These are phyloP conservation scores for Epichloe baconii DNA, from an alignment of 2,329 filamentous ascomycete genomes.

Conservation along the genomic window DNA sequence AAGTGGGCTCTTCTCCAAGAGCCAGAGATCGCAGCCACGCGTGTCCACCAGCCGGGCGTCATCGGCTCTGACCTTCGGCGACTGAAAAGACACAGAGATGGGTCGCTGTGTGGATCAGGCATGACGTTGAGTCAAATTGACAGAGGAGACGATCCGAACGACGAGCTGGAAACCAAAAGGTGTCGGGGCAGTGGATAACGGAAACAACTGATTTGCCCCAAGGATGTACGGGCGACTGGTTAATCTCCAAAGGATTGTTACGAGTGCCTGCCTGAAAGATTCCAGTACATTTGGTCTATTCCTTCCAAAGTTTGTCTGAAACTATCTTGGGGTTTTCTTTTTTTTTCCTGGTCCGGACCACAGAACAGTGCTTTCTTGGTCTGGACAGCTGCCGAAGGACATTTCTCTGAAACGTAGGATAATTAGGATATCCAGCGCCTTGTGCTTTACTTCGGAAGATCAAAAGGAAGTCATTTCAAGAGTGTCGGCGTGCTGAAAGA, in stretches of 20 bases:
- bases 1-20: constrained; percentile 3
- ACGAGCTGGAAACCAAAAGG: not conserved
- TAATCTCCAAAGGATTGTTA: too few species aligned
- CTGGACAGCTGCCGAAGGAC: not conserved
- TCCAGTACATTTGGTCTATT: too few species aligned
- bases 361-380: too few species aligned
- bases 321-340: too few species aligned
- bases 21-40: constrained; percentile 2
- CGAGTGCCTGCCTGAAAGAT: too few species aligned
- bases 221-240: too few species aligned
- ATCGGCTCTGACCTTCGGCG: not conserved
- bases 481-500: too few species aligned
- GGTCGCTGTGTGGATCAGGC: not conserved
- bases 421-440: not conserved
- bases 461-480: not conserved
- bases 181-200: not conserved
- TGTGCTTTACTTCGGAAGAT: not conserved
- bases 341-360: too few species aligned
- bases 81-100: constrained; percentile 1
- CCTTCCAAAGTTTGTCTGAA: too few species aligned
- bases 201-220: not conserved
- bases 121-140: not conserved
- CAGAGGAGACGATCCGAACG: not conserved
- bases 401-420: not conserved
- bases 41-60: not conserved